Evolutionary conservation across 148 eudicot genomes (phyloP).

Genomic region (Fagopyrum esculentum): DNA sequence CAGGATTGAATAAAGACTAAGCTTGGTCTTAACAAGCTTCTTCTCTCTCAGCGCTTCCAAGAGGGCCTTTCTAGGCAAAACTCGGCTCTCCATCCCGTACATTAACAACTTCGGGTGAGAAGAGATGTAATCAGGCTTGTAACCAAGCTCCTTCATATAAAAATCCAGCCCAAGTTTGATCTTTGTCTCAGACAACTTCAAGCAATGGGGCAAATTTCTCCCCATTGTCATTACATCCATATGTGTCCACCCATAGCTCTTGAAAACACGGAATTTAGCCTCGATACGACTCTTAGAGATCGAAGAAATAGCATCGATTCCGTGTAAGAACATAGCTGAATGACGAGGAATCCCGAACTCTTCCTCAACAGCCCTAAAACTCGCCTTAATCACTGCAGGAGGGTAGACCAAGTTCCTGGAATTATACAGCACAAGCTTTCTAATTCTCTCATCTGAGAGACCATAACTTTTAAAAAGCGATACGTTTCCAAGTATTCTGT

Average conservation of each 20-base stretch:
- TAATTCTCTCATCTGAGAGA: constrained; percentile 15
- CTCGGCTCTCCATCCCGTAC: constrained; percentile 25
- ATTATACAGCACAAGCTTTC: constrained; percentile 11
- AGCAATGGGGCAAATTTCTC: constrained; percentile 19
- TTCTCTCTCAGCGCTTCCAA: constrained; percentile 19
- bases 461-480: constrained; percentile 15
- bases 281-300: constrained; percentile 12
- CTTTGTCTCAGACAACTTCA: constrained; percentile 21
- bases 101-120: constrained; percentile 20
- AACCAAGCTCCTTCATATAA: constrained; percentile 30
- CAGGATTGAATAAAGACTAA: constrained; percentile 10
- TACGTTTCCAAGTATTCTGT: constrained; percentile 17
- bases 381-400: constrained; percentile 11
- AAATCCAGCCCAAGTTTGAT: constrained; percentile 11
- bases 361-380: constrained; percentile 15
- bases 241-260: constrained; percentile 36
- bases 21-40: constrained; percentile 12
- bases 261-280: constrained; percentile 19
- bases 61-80: constrained; percentile 19
- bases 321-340: constrained; percentile 11
- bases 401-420: constrained; percentile 14
- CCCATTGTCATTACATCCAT: constrained; percentile 17
- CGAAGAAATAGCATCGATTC: constrained; percentile 18
- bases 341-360: constrained; percentile 22
- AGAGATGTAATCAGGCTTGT: constrained; percentile 17